Base-by-base conservation (phyloP, 1,284 basidiomycete species). In the Tremellales sp. region DNA sequence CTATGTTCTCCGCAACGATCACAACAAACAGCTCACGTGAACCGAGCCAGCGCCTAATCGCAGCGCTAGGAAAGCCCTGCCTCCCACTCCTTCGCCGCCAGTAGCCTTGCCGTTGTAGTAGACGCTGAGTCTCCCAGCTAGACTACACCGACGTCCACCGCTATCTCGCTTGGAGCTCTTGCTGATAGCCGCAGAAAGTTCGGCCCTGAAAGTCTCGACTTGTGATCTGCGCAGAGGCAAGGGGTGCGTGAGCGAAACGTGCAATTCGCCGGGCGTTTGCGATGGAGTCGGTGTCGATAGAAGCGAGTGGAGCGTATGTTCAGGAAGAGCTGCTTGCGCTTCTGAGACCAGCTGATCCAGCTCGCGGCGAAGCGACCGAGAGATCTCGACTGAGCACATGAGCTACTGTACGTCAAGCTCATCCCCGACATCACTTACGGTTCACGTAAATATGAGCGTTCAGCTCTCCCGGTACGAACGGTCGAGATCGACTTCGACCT, bases 231-330 rank as follows among this genome's bases (percentile, higher is more conserved):
- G 65, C 2, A 75, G 56, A 5, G 70, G 67, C 21, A 75, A 56
- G 3, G 73, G 67, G 44, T 73, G 70, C 3, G 67, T 62, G 19
- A 75, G 65, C 4, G 73, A 75, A 45, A 75, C 55, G 48, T 75
- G 73, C 17, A 75, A 52, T 3, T 31, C 40, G 13, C 24, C 33
- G 15, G 24, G 39, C n/a, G 33, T 22, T 19, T 29, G n/a, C 12
- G 29, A 24, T 19, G 23, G 42, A 12, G 52, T 40, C 15, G 33
- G 48, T 19, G 43, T 41, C 17, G 46, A 39, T 13, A 62, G 45
- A n/a, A 59, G 42, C 2, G 62, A 48, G 33, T 65, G 58, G 12
- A 68, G 43, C 8, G 45, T 42, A 42, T 51, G 24, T 23, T 23
- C 31, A 3, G 57, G 49, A 25, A 61, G 17, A 10, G 37, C 22